Percentiles rank a stretch among this genome's conserved stretches.
Evolutionary conservation across 768 basidiomycete genomes (phyloP).

Genomic region (Cantharellus anzutake): DNA sequence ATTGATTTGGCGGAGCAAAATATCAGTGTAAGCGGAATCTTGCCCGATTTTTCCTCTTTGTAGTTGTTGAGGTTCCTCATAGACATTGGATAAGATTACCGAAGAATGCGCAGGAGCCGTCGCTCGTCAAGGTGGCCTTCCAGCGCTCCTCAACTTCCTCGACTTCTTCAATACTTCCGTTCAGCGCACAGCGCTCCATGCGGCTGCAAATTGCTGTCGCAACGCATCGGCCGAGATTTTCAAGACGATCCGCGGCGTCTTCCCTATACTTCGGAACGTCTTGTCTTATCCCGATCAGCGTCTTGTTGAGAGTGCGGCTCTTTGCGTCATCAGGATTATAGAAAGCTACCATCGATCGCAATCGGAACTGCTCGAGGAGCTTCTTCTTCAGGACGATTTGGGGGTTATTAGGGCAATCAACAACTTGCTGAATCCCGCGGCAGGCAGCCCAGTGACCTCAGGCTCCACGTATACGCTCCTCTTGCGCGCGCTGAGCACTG

Average conservation of each 20-base stretch:
- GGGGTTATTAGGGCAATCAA: constrained; percentile 71
- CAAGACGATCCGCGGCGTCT: constrained; percentile 65
- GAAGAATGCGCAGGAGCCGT: constrained; percentile 94
- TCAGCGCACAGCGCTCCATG: constrained; percentile 89
- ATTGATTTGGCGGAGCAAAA: constrained; percentile 98
- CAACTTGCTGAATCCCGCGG: constrained; percentile 65
- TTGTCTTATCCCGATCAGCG: constrained; percentile 85
- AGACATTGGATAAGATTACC: constrained; percentile 98
- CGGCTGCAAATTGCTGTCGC: constrained; percentile 91
- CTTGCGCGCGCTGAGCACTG: constrained; percentile 71
- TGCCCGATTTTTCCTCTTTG: neutral
- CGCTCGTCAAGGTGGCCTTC: constrained; percentile 85
- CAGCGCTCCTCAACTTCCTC: constrained; percentile 83
- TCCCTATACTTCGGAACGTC: constrained; percentile 79
- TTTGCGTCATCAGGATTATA: constrained; percentile 85
- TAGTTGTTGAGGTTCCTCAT: constrained; percentile 8
- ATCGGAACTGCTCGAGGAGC: constrained; percentile 66
- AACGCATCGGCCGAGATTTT: constrained; percentile 82
- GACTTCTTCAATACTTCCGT: constrained; percentile 98
- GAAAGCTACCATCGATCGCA: constrained; percentile 80
- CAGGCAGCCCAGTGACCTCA: constrained; percentile 61
- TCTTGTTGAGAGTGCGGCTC: constrained; percentile 90
- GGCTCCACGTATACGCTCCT: constrained; percentile 77
- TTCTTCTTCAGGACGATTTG: constrained; percentile 37
- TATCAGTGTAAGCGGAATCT: constrained; percentile 53